phyloP scores from a whole-genome alignment of 352 stramenopile species.

The Thraustotheca clavata region DNA sequence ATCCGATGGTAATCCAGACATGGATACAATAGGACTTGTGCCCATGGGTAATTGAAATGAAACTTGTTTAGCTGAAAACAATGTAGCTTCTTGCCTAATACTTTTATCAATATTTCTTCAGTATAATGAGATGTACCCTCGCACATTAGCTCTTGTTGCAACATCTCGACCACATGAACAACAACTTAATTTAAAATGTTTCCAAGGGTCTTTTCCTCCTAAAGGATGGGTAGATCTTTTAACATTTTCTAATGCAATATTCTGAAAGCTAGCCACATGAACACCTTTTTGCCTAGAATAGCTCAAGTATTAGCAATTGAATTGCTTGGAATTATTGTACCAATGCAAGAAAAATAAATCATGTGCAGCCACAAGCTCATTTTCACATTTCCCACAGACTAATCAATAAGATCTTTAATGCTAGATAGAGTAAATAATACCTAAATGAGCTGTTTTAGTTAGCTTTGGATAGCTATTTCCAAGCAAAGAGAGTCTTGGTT shows the following conservation, averaged over 20 bases:
- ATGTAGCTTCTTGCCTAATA: constrained; percentile 17
- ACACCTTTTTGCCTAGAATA: neutral
- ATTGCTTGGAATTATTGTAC: neutral
- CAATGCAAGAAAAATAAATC: constrained; percentile 19
- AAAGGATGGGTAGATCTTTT: neutral
- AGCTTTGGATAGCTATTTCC: neutral
- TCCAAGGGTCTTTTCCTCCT: constrained; percentile 5
- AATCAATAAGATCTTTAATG: neutral
- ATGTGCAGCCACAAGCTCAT: neutral
- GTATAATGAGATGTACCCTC: neutral
- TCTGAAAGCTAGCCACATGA: constrained; percentile 20
- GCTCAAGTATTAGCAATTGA: no score
- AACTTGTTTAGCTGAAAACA: constrained; percentile 17
- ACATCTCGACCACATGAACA: neutral
- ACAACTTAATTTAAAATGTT: constrained; percentile 7
- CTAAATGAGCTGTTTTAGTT: neutral
- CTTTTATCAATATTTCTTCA: neutral
- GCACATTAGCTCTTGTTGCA: constrained; percentile 9
- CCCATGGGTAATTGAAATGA: constrained; percentile 9
- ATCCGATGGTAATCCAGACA: constrained; percentile 16
- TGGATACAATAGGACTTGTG: constrained; percentile 13
- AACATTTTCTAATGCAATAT: constrained; percentile 10
- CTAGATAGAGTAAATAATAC: neutral
- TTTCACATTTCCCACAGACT: constrained; percentile 19
- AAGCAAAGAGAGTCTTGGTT: neutral